These are phyloP conservation scores for Saitozyma sp. DNA, from an alignment of 768 basidiomycete genomes.

Conservation along the genomic window DNA sequence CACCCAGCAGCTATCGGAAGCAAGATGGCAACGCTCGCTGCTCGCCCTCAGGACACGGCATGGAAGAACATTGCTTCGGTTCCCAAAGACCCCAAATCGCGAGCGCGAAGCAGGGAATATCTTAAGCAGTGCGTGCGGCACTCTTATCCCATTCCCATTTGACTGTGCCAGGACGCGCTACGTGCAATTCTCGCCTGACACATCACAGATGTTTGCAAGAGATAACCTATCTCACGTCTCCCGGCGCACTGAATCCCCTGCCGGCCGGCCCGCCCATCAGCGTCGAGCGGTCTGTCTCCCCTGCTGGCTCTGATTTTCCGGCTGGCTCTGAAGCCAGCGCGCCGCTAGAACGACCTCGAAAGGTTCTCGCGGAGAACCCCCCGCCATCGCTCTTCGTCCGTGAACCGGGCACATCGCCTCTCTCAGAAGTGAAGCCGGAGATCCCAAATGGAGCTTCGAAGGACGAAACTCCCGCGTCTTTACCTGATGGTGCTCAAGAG, in stretches of 20 bases:
- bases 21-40: slow-evolving; percentile 16
- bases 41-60: slow-evolving; percentile 52
- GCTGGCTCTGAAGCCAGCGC: too few relatives aligned
- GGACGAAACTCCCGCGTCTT: too few relatives aligned
- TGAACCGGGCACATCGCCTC: slow-evolving; percentile 8
- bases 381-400: slow-evolving; percentile 11
- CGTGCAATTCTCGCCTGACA: slow-evolving; percentile 5
- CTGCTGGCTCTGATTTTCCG: too few relatives aligned
- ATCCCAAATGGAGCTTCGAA: too few relatives aligned
- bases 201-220: slow-evolving; percentile 83
- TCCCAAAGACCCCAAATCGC: slow-evolving; percentile 91
- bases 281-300: background rate
- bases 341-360: slow-evolving; percentile 26
- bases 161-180: slow-evolving; percentile 8
- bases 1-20: slow-evolving; percentile 24
- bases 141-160: background rate
- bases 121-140: slow-evolving; percentile 84
- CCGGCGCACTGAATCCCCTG: slow-evolving; percentile 94
- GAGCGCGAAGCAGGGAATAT: slow-evolving; percentile 92
- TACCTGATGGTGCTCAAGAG: too few relatives aligned
- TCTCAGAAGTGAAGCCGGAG: too few relatives aligned
- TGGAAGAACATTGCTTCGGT: slow-evolving; percentile 63
- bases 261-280: slow-evolving; percentile 68
- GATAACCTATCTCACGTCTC: slow-evolving; percentile 94
- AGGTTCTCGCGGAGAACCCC: slow-evolving; percentile 32